phyloP scores from a whole-genome alignment of 2,329 filamentous ascomycete species.

The Colletotrichum sidae region DNA sequence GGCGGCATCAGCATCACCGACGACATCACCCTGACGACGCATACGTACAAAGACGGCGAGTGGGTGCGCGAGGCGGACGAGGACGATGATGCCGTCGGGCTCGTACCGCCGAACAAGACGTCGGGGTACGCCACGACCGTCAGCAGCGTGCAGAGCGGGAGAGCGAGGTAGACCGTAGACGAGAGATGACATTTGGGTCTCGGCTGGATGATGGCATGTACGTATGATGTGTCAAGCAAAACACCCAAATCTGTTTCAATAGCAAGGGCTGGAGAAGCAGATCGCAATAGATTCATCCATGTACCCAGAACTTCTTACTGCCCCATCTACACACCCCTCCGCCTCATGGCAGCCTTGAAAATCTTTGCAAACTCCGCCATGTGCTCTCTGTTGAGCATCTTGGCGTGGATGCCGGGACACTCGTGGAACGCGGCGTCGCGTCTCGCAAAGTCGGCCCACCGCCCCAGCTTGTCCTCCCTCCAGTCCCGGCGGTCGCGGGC shows the following conservation, averaged over 20 bases:
- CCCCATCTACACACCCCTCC: conserved; percentile 18
- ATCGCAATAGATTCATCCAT: too few species aligned
- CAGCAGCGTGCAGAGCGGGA: conserved; percentile 11
- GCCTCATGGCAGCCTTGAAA: conserved; percentile 34
- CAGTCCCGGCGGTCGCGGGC: conserved; percentile 28
- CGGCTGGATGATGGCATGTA: neutral
- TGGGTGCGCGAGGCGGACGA: conserved; percentile 24
- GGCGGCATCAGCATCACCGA: conserved; percentile 20
- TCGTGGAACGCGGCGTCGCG: conserved; percentile 22
- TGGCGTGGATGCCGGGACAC: conserved; percentile 29
- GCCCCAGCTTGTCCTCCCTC: conserved; percentile 26
- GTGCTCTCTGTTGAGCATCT: conserved; percentile 34
- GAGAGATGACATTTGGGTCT: neutral
- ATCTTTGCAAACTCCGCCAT: conserved; percentile 33
- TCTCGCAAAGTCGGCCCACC: conserved; percentile 23
- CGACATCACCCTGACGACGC: conserved; percentile 23
- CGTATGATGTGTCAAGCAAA: neutral
- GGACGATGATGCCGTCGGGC: conserved; percentile 16
- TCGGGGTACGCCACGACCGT: conserved; percentile 4
- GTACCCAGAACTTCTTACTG: too few species aligned
- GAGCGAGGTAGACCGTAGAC: neutral
- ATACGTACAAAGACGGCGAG: conserved; percentile 14
- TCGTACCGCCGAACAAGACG: neutral
- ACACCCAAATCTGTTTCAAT: too few species aligned
- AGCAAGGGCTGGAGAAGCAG: too few species aligned